Evolutionary conservation across 306 rosid species (phyloP), one percentile per base, ranked within the genome.

Genomic region (Rosa lucieae): DNA sequence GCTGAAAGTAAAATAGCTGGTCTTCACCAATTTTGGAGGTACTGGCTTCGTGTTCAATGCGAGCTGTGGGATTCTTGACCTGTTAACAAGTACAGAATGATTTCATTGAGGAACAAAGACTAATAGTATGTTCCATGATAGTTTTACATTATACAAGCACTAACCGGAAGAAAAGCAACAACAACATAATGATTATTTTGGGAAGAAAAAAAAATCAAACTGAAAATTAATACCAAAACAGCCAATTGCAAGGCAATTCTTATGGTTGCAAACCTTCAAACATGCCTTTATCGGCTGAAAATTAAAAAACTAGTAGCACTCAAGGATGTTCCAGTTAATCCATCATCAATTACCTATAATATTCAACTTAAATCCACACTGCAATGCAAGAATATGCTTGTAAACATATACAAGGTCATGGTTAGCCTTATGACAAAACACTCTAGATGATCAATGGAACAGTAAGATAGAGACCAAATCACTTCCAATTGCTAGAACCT

Each of bases 1-100:
- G 98, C 77, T 94, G 98, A 82, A 94, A 94, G 84, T 94, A 94
- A 73, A 94, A 92, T 69, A 94, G 87, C 70, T 94, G 97, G 78
- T 94, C 98, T 87, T 94, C 98, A 15, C 98, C 93, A 44, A 94
- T 85, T 89, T 94, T 94, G 40, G 97, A 94, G 58, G 98, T 94
- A 81, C 98, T 94, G 29, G 98, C 98, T 85, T 94, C 98, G 0
- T 94, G 98, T 76, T 94, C 98, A 47, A 94, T 77, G 74, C 96
- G 90, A 46, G 97, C 97, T 0, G 97, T 73, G 63, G 97, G 98
- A 83, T 92, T 92, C 82, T 94, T 94, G 76, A 87, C 97, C 98
- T 94, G 79, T 82, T 76, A 56, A 76, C 80, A 78, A 11, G 79
- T 40, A 68, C 9, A 0, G 0, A 4, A 10, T 1, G 70, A 75